A percentile compares a stretch with the other conserved stretches of the same genome.
Evolutionary conservation across 495 filamentous ascomycete species (phyloP).

Genomic region (Aspergillus incahuasiensis): DNA sequence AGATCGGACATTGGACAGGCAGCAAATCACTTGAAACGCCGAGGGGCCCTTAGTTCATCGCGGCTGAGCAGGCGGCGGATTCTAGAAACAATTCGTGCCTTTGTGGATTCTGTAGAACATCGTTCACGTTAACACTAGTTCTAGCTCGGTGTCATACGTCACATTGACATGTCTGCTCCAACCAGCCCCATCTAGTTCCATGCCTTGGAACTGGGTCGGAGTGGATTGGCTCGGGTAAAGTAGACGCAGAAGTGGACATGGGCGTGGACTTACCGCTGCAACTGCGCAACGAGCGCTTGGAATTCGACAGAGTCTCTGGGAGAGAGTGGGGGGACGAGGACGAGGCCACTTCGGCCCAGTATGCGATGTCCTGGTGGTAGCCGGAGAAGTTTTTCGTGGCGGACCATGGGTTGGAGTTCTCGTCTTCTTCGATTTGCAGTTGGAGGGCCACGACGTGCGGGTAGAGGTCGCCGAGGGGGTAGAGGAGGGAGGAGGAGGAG

Average conservation of each 20-base stretch:
- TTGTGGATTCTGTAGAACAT: slow-evolving; percentile 7
- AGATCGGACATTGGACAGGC: too few relatives aligned
- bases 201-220: not conserved
- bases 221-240: not conserved
- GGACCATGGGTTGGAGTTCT: slow-evolving; percentile 21
- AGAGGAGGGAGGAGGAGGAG: slow-evolving; percentile 33
- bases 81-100: slow-evolving; percentile 11
- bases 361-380: slow-evolving; percentile 32
- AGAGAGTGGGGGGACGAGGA: slow-evolving; percentile 29
- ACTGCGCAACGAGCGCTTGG: slow-evolving; percentile 18
- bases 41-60: slow-evolving; percentile 5
- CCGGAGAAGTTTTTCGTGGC: slow-evolving; percentile 36
- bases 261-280: slow-evolving; percentile 33
- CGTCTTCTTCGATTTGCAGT: slow-evolving; percentile 27
- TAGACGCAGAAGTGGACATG: too few relatives aligned
- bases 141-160: not conserved
- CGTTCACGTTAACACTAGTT: slow-evolving; percentile 1
- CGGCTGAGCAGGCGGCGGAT: slow-evolving; percentile 14
- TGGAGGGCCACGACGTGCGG: slow-evolving; percentile 40
- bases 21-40: slow-evolving; percentile 4
- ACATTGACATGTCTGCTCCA: not conserved
- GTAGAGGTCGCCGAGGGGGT: slow-evolving; percentile 36
- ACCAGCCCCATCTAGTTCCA: not conserved
- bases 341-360: slow-evolving; percentile 37
- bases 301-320: slow-evolving; percentile 20